phyloP scores from a whole-genome alignment of 1,139 yeast species.

The Diutina scorzettiae region DNA sequence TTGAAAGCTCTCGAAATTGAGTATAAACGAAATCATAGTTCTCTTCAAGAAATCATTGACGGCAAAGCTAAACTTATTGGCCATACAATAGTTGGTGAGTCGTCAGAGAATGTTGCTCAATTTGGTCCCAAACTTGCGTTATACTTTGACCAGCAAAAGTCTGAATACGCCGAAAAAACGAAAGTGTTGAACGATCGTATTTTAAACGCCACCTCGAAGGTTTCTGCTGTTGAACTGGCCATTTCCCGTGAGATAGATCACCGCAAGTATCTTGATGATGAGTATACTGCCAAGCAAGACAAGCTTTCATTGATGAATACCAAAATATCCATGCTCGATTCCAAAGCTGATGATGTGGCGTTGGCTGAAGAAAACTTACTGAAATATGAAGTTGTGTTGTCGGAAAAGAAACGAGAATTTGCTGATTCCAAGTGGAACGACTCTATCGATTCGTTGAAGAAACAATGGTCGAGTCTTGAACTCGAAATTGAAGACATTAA shows the following conservation, averaged over 20 bases:
- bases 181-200: neutral
- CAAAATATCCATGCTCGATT: neutral
- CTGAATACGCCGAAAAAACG: neutral
- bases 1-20: neutral
- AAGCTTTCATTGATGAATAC: neutral
- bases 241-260: neutral
- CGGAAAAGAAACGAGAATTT: neutral
- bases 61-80: neutral
- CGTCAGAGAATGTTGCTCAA: neutral
- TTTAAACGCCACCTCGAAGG: neutral
- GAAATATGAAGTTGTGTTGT: neutral
- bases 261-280: neutral
- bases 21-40: neutral
- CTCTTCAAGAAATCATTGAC: neutral
- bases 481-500: slow-evolving; percentile 1
- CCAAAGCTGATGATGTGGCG: neutral
- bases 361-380: neutral
- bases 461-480: neutral
- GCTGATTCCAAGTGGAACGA: neutral
- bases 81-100: neutral
- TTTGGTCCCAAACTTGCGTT: neutral
- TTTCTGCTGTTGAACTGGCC: neutral
- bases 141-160: neutral
- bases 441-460: neutral
- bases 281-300: neutral